Evolutionary conservation across 192 early-diverging fungal species (phyloP).

Genomic region (Rhizoclosmatium globosum): DNA sequence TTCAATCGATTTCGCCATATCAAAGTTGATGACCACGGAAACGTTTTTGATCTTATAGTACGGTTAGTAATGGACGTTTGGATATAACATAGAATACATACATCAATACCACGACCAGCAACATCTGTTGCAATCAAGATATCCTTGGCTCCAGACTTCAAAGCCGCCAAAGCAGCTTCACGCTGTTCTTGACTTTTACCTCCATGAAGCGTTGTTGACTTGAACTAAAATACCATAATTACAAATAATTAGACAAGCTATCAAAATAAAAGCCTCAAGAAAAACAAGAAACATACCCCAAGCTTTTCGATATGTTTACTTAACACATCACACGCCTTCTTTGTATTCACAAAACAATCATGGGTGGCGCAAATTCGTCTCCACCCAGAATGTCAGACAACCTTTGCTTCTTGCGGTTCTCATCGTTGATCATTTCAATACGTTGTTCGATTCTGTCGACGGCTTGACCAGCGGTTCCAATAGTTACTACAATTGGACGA

Average conservation of each 20-base stretch:
- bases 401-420: slow-evolving; percentile 83
- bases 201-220: slow-evolving; percentile 87
- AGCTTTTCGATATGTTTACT: slow-evolving; percentile 78
- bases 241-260: slow-evolving; percentile 4
- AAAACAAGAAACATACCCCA: slow-evolving; percentile 55
- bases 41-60: slow-evolving; percentile 73
- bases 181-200: slow-evolving; percentile 98
- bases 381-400: slow-evolving; percentile 76
- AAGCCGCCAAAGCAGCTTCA: slow-evolving; percentile 81
- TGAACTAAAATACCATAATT: slow-evolving; percentile 43
- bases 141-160: slow-evolving; percentile 84
- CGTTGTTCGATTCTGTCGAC: slow-evolving; percentile 96
- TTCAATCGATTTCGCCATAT: slow-evolving; percentile 99
- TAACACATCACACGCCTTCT: slow-evolving; percentile 89
- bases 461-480: slow-evolving; percentile 96
- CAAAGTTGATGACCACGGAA: slow-evolving; percentile 94
- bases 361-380: slow-evolving; percentile 78
- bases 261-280: background rate
- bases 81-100: no score
- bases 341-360: slow-evolving; percentile 99
- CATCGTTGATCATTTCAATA: slow-evolving; percentile 90
- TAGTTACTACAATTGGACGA: slow-evolving; percentile 91
- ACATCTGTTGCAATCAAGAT: slow-evolving; percentile 98
- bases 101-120: slow-evolving; percentile 97
- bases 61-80: no score